Percentiles rank a stretch among this genome's conserved stretches.
Evolutionary conservation across 1,139 yeast species (phyloP).

Genomic region (Sugiyamaella pinicola): DNA sequence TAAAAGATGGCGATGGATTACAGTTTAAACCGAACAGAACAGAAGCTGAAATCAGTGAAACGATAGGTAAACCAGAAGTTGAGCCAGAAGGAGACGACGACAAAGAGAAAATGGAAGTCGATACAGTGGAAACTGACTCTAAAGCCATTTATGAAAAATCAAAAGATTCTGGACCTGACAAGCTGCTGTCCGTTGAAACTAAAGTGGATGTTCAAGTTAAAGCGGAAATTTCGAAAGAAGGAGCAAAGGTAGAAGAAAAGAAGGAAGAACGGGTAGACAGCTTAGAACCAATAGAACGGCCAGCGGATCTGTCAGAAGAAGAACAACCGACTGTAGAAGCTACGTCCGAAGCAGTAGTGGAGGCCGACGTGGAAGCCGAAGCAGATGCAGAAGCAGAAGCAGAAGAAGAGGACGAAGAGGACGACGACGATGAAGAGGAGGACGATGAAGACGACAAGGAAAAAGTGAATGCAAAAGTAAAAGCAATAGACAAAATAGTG

Average conservation of each 20-base stretch:
- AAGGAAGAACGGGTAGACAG: neutral
- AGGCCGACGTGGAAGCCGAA: constrained; percentile 10
- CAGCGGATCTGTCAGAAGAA: neutral
- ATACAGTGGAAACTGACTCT: neutral
- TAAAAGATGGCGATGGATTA: neutral
- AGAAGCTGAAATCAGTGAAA: neutral
- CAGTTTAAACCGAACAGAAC: too few relatives aligned
- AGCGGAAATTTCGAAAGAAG: neutral
- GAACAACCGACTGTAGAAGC: neutral
- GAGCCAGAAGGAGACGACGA: neutral
- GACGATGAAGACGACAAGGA: constrained; percentile 21
- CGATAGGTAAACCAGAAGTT: neutral
- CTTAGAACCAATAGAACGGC: neutral
- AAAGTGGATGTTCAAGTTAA: too few relatives aligned
- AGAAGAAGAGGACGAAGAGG: neutral
- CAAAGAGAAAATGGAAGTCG: neutral
- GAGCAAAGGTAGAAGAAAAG: neutral
- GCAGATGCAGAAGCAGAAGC: constrained; percentile 8
- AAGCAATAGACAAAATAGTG: neutral
- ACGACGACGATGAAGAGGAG: constrained; percentile 3
- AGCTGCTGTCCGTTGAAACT: too few relatives aligned
- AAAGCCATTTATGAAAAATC: too few relatives aligned
- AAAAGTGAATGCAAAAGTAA: constrained; percentile 11
- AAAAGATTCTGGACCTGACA: too few relatives aligned
- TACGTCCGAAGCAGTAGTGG: neutral